Evolutionary conservation across 2,329 filamentous ascomycete genomes (phyloP).

Genomic region (Aspergillus vadensis): DNA sequence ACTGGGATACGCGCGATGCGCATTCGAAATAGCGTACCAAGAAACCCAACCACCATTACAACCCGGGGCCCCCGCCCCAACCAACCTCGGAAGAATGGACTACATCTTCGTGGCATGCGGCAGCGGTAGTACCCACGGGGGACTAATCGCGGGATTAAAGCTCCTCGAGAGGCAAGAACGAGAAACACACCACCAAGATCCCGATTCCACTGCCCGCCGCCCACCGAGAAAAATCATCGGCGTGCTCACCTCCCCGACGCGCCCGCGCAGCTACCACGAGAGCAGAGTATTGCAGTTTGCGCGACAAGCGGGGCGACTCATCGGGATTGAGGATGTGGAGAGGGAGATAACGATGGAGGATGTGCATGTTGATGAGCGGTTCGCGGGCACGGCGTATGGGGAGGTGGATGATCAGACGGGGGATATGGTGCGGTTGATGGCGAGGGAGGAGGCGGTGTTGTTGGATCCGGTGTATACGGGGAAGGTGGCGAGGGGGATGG

Average conservation of each 20-base stretch:
- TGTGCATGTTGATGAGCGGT: conserved; percentile 36
- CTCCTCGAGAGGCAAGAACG: conserved; percentile 27
- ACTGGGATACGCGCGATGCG: conserved; percentile 36
- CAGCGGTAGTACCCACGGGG: conserved; percentile 39
- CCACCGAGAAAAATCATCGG: conserved; percentile 29
- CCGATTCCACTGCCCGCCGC: not conserved
- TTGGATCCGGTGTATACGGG: conserved; percentile 41
- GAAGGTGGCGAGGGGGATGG: conserved; percentile 35
- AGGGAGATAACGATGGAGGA: conserved; percentile 31
- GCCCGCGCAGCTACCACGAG: conserved; percentile 31
- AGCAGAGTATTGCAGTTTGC: conserved; percentile 34
- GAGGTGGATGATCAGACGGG: conserved; percentile 31
- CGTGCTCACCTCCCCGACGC: conserved; percentile 37
- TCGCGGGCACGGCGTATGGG: conserved; percentile 36
- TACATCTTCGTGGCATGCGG: conserved; percentile 41
- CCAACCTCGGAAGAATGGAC: conserved; percentile 26
- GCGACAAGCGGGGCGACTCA: conserved; percentile 26
- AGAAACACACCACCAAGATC: not conserved
- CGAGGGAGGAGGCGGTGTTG: conserved; percentile 31
- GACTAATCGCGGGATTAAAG: conserved; percentile 39
- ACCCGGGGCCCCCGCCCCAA: no score
- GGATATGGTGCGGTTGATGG: conserved; percentile 27
- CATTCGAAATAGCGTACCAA: conserved; percentile 36
- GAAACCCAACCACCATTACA: conserved; percentile 22
- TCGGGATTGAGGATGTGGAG: conserved; percentile 30